Evolutionary conservation across 139 green algal genomes (phyloP), one percentile per base, ranked within the genome.

Genomic region (Trebouxia sp.): DNA sequence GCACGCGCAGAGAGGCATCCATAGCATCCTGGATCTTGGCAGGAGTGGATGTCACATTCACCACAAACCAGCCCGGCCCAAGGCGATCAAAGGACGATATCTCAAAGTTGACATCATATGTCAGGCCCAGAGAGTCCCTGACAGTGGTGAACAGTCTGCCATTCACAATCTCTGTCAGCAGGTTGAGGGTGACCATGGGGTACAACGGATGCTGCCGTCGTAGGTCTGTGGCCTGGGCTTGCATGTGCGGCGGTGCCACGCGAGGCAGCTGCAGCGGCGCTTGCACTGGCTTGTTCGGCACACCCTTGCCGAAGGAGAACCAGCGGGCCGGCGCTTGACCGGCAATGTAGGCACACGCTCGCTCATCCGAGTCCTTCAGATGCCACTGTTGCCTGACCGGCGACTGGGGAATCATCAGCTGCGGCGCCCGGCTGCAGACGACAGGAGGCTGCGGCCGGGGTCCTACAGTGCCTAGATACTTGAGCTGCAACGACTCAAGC

Each of bases 31-130:
- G 91, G 69, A 99, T 98, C 87, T 98, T 98, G 48, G 91, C 85
- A 0, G 97, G 97, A 32, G 95, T 97, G 75, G 87, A 95, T 9
- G 97, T 99, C 26, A 99, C 95, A 42, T 93, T 91, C 45, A 98
- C 89, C 30, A 89, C 85, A 87, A 94, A 99, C 94, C 94, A 98
- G 66, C 89, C 91, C 3, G 72, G 62, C 51, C 75, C 56, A 75
- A 97, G 81, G 17, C 90, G 88, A 79, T 97, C 91, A 79, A 94
- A 93, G 38, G 94, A 76, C 12, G 76, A 83, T 28, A 98, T 82
- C 89, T 99, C 94, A 77, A 99, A 99, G 14, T 91, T 96, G 20
- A 99, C 97, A 79, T 99, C 97, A 78, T 99, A 99, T 1, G 97
- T 99, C 55, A 99, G 90, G 17, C 95, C 95, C 75, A 99, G 88